These are phyloP conservation scores for Plantago elongata DNA, from an alignment of 257 asterid species.

Conservation along the genomic window DNA sequence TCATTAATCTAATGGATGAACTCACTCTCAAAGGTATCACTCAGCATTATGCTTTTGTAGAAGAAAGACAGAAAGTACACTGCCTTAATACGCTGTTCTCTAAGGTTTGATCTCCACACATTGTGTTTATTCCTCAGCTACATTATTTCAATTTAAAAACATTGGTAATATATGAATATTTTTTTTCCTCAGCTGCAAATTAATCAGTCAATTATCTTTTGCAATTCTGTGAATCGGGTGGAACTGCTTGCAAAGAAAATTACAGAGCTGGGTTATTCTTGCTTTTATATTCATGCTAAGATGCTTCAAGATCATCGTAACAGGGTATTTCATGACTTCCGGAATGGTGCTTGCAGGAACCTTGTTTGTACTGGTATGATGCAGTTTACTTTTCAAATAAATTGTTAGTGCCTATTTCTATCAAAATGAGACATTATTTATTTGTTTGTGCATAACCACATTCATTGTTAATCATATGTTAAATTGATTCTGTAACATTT, in stretches of 20 bases:
- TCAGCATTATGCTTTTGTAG: slow-evolving; percentile 34
- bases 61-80: slow-evolving; percentile 37
- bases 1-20: slow-evolving; percentile 37
- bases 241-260: slow-evolving; percentile 41
- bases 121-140: background rate
- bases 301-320: slow-evolving; percentile 40
- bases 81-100: slow-evolving; percentile 36
- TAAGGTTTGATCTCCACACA: slow-evolving; percentile 19
- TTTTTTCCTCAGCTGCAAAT: slow-evolving; percentile 31
- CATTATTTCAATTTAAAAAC: background rate
- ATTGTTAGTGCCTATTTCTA: background rate
- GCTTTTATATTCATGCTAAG: slow-evolving; percentile 37
- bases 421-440: no score
- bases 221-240: slow-evolving; percentile 37
- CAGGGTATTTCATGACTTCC: slow-evolving; percentile 35
- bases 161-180: background rate
- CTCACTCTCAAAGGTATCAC: slow-evolving; percentile 38
- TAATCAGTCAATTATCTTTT: slow-evolving; percentile 30
- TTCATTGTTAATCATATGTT: no score
- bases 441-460: no score
- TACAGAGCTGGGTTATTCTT: slow-evolving; percentile 36
- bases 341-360: slow-evolving; percentile 38
- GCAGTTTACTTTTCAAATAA: background rate
- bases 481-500: no score
- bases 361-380: slow-evolving; percentile 34